Evolutionary conservation across 1,139 yeast species (phyloP), one percentile per base, ranked within the genome.

Genomic region (Magnusiomyces suaveolens): DNA sequence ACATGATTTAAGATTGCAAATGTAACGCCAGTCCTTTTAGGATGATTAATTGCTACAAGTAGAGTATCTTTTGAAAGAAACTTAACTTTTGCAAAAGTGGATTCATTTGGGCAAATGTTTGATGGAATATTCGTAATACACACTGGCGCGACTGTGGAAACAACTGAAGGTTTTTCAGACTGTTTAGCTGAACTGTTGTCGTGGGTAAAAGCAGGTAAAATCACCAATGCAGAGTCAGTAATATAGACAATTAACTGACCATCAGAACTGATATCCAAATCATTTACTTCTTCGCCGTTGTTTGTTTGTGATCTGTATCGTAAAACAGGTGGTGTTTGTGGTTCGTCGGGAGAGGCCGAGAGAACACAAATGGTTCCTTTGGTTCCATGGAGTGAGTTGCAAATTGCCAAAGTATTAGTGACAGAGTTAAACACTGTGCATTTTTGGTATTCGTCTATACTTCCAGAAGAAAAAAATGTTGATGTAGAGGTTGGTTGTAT

Each of bases 11-110:
- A 47, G 77, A 75, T 62, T 75, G 79, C 58, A 73, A 75, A 43
- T 64, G 68, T 69, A 66, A 63, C 69, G 60, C 69, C 70, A 48
- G 56, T 58, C 44, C 65, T 53, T 32, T 58, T 54, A 33, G 60
- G 52, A 41, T 58, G 48, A 50, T 81, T 73, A n/a, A 83, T 83
- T 14, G 84, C 81, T 43, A 84, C 72, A 3, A 83, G 64, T 4
- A 83, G 74, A 29, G 72, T 77, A 52, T 78, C 72, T 50, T 79
- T 76, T 56, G 77, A 78, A 33, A 81, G 69, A 62, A 81, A 87
- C 60, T 78, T 76, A 21, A 85, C 75, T 64, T 84, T 84, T 14
- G 85, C 74, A 60, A 86, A 75, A 41, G 48, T 43, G 72, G 44
- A 46, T 16, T 49, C 56, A 25, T 3, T 41, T 36, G 46, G 50